Percentiles rank a stretch among this genome's conserved stretches.
Evolutionary conservation across 345 rosid genomes (phyloP).

Genomic region (Sapria himalayana): DNA sequence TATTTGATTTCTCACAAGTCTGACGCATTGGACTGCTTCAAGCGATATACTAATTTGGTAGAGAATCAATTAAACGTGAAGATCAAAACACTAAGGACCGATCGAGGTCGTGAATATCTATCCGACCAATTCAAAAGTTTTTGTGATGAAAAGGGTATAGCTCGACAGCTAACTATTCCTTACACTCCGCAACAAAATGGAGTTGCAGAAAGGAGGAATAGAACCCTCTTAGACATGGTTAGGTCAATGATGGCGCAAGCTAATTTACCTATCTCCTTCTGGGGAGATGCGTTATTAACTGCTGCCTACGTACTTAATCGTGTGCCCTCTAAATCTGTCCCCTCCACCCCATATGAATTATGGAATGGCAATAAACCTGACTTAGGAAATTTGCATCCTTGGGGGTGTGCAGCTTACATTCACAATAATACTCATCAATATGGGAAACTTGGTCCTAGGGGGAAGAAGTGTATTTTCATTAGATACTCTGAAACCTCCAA

Average conservation of each 20-base stretch:
- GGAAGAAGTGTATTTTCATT: background rate
- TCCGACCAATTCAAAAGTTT: background rate
- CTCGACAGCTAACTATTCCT: background rate
- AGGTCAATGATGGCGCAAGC: constrained; percentile 1
- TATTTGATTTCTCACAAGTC: background rate
- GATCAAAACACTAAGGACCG: background rate
- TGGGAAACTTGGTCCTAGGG: too few relatives aligned
- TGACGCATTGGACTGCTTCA: background rate
- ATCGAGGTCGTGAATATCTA: background rate
- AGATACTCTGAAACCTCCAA: constrained; percentile 1
- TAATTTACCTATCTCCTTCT: background rate
- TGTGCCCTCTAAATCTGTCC: background rate
- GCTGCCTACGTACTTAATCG: background rate
- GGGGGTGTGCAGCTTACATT: background rate
- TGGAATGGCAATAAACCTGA: background rate
- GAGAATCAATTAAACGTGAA: constrained; percentile 1
- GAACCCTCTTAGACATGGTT: background rate
- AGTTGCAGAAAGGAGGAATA: background rate
- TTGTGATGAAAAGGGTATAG: background rate
- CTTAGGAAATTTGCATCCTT: background rate
- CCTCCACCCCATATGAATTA: background rate
- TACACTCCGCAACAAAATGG: constrained; percentile 3
- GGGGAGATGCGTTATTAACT: background rate
- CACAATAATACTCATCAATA: too few relatives aligned
- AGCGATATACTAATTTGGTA: background rate